Base-by-base conservation (phyloP, 148 eudicot genomes). In the Rhododendron simsii region DNA sequence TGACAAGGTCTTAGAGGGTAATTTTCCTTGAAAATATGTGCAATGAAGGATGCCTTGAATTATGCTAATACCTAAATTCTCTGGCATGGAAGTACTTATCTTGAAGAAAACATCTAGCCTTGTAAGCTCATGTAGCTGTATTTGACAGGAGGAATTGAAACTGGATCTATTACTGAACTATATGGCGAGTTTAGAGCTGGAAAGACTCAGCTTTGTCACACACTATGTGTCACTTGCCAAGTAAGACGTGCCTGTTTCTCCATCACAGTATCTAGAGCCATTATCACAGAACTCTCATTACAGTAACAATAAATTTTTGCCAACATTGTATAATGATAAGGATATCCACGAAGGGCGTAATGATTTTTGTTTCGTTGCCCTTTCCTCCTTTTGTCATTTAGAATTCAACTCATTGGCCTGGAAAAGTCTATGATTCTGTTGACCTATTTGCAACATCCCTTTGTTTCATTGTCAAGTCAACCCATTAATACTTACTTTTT, bases 101-200 rank as follows among this genome's bases (percentile, higher is more conserved):
- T 57, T 84, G 10, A 65, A 86, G 81, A n/a, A 71, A 57, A 57
- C 48, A 53, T 87, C 44, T 51, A 73, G 76, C 81, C 12, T 83
- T 75, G 3, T 35, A 77, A 39, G 74, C 82, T 81, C 51, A 47
- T 78, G 48, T 50, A 9, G 80, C 45, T 81, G 15, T 53, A 7
- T 74, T 86, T 86, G 73, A 83, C 88, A 96, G 99, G 99, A 88
- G 99, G 99, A 69, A 88, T 96, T 79, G 99, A 96, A 87, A 96
- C 98, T 5, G 99, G 99, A 83, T 94, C 99, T 41, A 96, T 96
- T 80, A 96, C 99, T 50, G 98, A 96, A 87, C 23, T 96, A 86
- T 96, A 96, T 90, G 99, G 99, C n/a, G 99, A 95, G 91, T 96
- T 93, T 84, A 95, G 98, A 57, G 92, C 95, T 84, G 98, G 99